phyloP scores from a whole-genome alignment of 805 yeast genomes.

The Kregervanrija pseudodelftensis region DNA sequence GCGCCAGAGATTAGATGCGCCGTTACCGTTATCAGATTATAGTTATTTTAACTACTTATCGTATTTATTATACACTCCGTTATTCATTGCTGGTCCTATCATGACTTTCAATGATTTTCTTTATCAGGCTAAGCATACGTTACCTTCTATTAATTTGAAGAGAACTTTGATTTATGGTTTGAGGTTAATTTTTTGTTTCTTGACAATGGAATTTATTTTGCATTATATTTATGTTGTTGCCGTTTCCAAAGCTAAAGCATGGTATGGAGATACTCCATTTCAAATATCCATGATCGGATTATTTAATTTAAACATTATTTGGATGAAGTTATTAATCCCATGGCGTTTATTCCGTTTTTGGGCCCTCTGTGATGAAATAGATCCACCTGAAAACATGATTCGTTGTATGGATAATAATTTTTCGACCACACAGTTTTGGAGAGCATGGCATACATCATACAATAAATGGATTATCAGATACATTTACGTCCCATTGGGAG shows the following conservation, averaged over 20 bases:
- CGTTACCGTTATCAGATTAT: constrained; percentile 56
- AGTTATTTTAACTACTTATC: constrained; percentile 60
- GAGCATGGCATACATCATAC: constrained; percentile 96
- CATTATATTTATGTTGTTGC: constrained; percentile 93
- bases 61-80: constrained; percentile 77
- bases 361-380: constrained; percentile 88
- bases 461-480: constrained; percentile 88
- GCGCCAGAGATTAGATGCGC: constrained; percentile 57
- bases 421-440: constrained; percentile 93
- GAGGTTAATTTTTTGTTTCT: constrained; percentile 63
- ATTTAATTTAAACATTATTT: constrained; percentile 82
- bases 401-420: constrained; percentile 93
- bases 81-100: constrained; percentile 93
- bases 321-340: constrained; percentile 89
- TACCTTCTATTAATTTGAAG: constrained; percentile 51
- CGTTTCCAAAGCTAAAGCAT: constrained; percentile 79
- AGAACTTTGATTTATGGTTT: constrained; percentile 55
- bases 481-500: constrained; percentile 88
- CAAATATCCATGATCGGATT: constrained; percentile 92
- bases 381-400: constrained; percentile 97
- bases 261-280: constrained; percentile 85
- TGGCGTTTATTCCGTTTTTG: constrained; percentile 95
- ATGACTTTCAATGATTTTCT: constrained; percentile 86
- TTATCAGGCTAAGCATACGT: constrained; percentile 56
- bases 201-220: constrained; percentile 82